Evolutionary conservation across 352 stramenopile species (phyloP), one percentile per base, ranked within the genome.

Genomic region (Phytophthora sansomeana): DNA sequence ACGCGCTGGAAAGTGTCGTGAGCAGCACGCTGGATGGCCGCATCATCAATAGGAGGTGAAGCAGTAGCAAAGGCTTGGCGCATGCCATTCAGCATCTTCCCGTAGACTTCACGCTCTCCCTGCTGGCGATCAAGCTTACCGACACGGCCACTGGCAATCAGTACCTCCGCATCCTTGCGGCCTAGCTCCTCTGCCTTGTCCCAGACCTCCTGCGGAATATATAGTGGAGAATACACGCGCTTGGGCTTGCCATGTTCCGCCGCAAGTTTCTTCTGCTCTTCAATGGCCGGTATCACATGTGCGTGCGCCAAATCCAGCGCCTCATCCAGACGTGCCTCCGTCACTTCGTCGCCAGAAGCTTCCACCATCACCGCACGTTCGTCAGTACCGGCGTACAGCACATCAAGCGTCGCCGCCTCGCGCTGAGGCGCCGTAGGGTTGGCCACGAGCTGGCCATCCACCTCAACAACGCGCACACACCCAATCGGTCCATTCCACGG

Each of bases 401-500:
- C 66, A 68, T 96, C 80, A 21, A 96, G 82, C 38, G 77, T 94
- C 53, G 78, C 85, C 9, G 78, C 65, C 43, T 91, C 82, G 32
- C 83, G 84, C 64, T 96, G 87, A 21, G 73, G 68, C 5, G 75
- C 74, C 19, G 89, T 96, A 21, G 91, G 91, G 78, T 99, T 98
- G n/a, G 96, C 68, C n/a, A 99, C 80, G 26, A 98, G 76, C 50
- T 95, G 81, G 35, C 92, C 91, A 63, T 91, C 75, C 19, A 95
- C 71, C 30, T 95, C 80, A 7, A 88, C 85, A 8, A 98, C 82
- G 58, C 93, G 86, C 24, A 98, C 92, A 54, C 86, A 95, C 29
- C 90, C 96, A 1, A 98, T 80, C 9, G 92, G 93, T 48, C 93
- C 90, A 29, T 91, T 75, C 75, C 96, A 96, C 36, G 96, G 96